Conservation (phyloP, 257 asterid species). For the Fraxinus cuspidata region DNA sequence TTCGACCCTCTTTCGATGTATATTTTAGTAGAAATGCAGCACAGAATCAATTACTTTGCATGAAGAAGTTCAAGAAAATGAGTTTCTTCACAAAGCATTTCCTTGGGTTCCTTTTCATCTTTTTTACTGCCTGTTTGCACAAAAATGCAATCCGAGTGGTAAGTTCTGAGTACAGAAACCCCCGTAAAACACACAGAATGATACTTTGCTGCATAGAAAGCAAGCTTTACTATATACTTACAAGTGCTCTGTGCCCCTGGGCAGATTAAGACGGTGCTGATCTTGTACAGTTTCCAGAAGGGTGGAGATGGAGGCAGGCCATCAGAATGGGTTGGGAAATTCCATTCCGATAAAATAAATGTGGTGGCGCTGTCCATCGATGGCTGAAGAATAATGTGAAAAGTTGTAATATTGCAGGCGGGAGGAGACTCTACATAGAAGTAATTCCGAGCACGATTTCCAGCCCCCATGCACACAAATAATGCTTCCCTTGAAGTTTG, state of each 20-base stretch:
- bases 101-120: background rate
- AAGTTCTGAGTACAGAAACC: conserved; percentile 9
- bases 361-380: background rate
- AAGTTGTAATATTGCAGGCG: conserved; percentile 7
- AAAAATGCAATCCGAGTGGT: conserved; percentile 16
- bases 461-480: conserved; percentile 31
- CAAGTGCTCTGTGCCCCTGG: conserved; percentile 10
- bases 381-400: conserved; percentile 2
- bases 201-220: conserved; percentile 14
- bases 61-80: background rate
- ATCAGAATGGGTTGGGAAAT: conserved; percentile 13
- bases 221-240: conserved; percentile 12
- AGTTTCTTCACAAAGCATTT: background rate
- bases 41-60: background rate
- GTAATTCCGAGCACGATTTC: conserved; percentile 22
- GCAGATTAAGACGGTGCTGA: conserved; percentile 4
- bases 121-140: background rate
- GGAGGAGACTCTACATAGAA: conserved; percentile 27
- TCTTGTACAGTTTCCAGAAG: conserved; percentile 1
- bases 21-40: too few species aligned
- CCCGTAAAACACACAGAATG: conserved; percentile 5
- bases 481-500: conserved; percentile 38
- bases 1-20: too few species aligned
- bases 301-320: conserved; percentile 20
- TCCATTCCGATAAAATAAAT: conserved; percentile 8